A percentile compares a stretch with the other conserved stretches of the same genome.
Evolutionary conservation across 2,329 filamentous ascomycete genomes (phyloP).

Genomic region (Huntiella savannae): DNA sequence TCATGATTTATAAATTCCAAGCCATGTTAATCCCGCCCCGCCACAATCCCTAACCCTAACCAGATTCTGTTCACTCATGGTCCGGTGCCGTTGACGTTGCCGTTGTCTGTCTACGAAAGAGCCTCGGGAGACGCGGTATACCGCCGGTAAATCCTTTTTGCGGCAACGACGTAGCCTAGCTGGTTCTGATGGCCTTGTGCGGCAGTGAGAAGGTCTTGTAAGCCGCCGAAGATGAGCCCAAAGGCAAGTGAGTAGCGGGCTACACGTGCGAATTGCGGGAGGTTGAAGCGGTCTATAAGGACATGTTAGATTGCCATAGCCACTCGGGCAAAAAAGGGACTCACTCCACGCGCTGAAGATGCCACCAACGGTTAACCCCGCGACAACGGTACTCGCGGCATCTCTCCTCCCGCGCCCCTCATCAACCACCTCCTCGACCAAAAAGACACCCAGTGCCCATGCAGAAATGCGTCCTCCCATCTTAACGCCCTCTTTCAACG

Average conservation of each 20-base stretch:
- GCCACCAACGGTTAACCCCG: constrained; percentile 68
- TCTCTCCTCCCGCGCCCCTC: constrained; percentile 50
- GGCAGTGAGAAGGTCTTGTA: constrained; percentile 57
- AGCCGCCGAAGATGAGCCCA: constrained; percentile 59
- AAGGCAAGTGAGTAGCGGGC: constrained; percentile 63
- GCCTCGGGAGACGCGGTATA: too few relatives aligned
- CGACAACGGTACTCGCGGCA: constrained; percentile 61
- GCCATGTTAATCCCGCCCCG: too few relatives aligned
- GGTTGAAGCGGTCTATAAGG: constrained; percentile 52
- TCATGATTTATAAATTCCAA: too few relatives aligned
- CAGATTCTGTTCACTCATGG: background rate
- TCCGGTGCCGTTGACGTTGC: too few relatives aligned
- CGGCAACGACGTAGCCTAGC: constrained; percentile 47
- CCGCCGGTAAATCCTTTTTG: background rate
- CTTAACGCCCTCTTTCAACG: constrained; percentile 55
- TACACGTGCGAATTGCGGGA: constrained; percentile 57
- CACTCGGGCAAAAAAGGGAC: constrained; percentile 17
- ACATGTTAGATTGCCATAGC: background rate
- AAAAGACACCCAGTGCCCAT: constrained; percentile 60
- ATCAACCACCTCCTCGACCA: constrained; percentile 73
- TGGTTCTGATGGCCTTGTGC: constrained; percentile 43
- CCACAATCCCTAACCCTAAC: too few relatives aligned
- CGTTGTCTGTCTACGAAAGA: too few relatives aligned
- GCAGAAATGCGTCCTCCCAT: constrained; percentile 53
- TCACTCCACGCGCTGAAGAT: constrained; percentile 72